Evolutionary conservation across 371 early-diverging fungal genomes (phyloP), one percentile per base, ranked within the genome.

Genomic region (Actinomucor elegans): DNA sequence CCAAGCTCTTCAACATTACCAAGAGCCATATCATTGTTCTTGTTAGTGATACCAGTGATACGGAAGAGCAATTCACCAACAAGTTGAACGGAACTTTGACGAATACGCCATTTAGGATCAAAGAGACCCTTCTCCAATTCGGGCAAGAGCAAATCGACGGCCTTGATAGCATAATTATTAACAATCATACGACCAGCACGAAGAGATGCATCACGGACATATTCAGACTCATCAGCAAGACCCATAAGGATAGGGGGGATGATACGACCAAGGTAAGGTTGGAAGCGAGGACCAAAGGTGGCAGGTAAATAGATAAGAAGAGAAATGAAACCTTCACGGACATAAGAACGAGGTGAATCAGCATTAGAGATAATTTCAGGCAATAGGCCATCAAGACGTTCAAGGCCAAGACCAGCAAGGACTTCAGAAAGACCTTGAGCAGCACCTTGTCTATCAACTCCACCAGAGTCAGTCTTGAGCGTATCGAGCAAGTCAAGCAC

Each of bases 371-470:
- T 69, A 34, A 98, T 86, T 53, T 94, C 95, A 4, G 97, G 96
- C 52, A 98, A 77, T 42, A 97, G 69, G 12, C 81, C 87, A 52
- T 95, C 94, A 66, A 98, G 59, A n/a, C 92, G 84, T 37, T 85
- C 86, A 48, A 94, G 58, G 23, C 96, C 97, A 24, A 96, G 78
- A 38, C 96, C 98, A 4, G 93, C 85, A 14, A 97, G 73, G 4
- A 98, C 88, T 69, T 98, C 99, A 24, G 90, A 85, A 46, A 98
- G 83, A 66, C 96, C 99, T 77, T 98, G 98, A 2, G 99, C 97
- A 35, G 98, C 94, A 67, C 99, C 99, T 51, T 91, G 89, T 35
- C 98, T 87, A 61, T 98, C 98, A 11, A 96, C 95, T 46, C 90
- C 91, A 41, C 89, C 87, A n/a, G 88, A 83, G 48, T 92, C 91